Evolutionary conservation across 768 basidiomycete genomes (phyloP).

Genomic region (Kwoniella mangroviensis): DNA sequence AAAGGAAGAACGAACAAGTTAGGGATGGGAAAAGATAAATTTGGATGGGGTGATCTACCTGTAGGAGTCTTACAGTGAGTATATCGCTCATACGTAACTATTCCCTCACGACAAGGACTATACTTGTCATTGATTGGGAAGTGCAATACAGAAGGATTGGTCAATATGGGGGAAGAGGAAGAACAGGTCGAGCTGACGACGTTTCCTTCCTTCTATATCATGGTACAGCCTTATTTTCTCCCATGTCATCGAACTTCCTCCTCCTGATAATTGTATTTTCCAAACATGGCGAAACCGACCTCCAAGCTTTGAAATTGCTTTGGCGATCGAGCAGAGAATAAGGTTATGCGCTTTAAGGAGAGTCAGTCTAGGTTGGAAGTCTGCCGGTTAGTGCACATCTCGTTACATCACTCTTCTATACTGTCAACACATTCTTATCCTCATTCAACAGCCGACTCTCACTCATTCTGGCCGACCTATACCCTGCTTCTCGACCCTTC

Average conservation of each 20-base stretch:
- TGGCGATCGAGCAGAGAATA: slow-evolving; percentile 15
- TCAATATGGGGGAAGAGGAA: too few relatives aligned
- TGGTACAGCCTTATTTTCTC: slow-evolving; percentile 11
- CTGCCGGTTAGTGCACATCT: slow-evolving; percentile 20
- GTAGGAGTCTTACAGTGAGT: slow-evolving; percentile 32
- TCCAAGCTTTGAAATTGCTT: slow-evolving; percentile 15
- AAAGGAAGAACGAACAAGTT: background rate
- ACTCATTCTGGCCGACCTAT: slow-evolving; percentile 31
- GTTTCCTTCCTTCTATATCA: background rate
- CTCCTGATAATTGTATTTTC: background rate
- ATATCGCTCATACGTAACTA: background rate
- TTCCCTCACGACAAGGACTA: background rate
- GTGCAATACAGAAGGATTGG: too few relatives aligned
- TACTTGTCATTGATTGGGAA: too few relatives aligned
- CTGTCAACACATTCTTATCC: too few relatives aligned
- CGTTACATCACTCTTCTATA: background rate
- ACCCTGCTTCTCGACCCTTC: slow-evolving; percentile 30
- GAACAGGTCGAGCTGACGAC: background rate
- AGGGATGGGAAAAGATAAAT: slow-evolving; percentile 8
- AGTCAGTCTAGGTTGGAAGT: slow-evolving; percentile 21
- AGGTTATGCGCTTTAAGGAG: slow-evolving; percentile 21
- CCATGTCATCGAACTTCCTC: background rate
- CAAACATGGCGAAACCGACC: background rate
- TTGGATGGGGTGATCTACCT: slow-evolving; percentile 34
- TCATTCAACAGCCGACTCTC: slow-evolving; percentile 27